A percentile compares a stretch with the other conserved stretches of the same genome.
These are phyloP conservation scores for Petunia axillaris DNA, from an alignment of 257 asterid genomes.

Conservation along the genomic window DNA sequence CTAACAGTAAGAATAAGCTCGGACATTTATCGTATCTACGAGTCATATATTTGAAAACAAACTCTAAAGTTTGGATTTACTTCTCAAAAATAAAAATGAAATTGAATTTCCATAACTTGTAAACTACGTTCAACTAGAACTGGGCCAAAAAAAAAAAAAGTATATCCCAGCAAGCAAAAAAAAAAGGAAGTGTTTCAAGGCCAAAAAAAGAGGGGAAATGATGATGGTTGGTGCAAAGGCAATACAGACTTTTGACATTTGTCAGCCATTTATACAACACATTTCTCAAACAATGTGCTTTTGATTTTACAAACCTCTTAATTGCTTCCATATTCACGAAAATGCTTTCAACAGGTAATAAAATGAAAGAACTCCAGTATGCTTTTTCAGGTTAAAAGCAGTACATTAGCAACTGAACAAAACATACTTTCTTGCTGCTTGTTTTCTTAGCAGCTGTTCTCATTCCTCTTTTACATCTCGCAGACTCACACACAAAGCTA, in stretches of 20 bases:
- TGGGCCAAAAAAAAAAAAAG: neutral
- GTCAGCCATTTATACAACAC: neutral
- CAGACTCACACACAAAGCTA: neutral
- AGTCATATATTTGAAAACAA: no score
- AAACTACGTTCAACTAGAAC: neutral
- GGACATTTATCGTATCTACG: no score
- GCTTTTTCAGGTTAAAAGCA: neutral
- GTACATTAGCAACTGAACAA: neutral
- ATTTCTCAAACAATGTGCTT: constrained; percentile 1
- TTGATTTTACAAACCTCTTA: neutral
- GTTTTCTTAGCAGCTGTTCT: constrained; percentile 13
- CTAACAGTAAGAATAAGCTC: no score
- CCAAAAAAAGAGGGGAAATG: neutral
- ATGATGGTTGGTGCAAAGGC: neutral
- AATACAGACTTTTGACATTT: neutral
- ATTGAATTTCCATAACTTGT: neutral
- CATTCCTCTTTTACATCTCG: neutral
- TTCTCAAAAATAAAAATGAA: no score
- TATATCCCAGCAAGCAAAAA: neutral
- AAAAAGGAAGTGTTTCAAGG: neutral
- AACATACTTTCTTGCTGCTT: neutral
- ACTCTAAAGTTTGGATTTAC: no score
- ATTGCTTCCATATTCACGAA: neutral
- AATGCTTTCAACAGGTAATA: neutral
- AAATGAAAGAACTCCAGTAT: neutral